Percentiles rank a stretch among this genome's conserved stretches.
These are phyloP conservation scores for Climacium dendroides DNA, from an alignment of 225 moss, liverwort and hornwort genomes.

Conservation along the genomic window DNA sequence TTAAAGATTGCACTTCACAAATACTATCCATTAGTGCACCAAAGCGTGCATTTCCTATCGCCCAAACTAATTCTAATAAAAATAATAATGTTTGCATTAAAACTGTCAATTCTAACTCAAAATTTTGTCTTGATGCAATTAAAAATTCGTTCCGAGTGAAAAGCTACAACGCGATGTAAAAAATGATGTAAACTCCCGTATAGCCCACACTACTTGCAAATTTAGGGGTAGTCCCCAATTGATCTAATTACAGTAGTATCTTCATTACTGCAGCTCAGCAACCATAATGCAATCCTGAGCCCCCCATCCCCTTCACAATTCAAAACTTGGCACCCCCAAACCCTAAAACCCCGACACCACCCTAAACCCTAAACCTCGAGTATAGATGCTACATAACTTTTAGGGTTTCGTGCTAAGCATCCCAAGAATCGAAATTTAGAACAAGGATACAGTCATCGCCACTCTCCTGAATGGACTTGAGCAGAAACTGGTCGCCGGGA, in stretches of 20 bases:
- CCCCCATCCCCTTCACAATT: neutral
- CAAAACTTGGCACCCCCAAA: neutral
- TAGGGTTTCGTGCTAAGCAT: neutral
- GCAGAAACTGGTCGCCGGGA: conserved; percentile 72
- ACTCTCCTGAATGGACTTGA: conserved; percentile 55
- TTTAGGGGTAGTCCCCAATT: neutral
- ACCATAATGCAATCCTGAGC: neutral
- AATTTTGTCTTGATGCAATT: neutral
- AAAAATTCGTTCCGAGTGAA: neutral
- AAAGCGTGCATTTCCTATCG: neutral
- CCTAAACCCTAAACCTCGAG: neutral
- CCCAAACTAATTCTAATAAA: neutral
- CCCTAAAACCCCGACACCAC: neutral
- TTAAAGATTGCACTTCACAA: neutral
- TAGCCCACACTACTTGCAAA: neutral
- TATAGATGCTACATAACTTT: neutral
- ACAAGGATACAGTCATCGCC: conserved; percentile 71
- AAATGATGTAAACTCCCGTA: neutral
- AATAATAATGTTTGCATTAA: neutral
- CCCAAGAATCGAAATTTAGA: neutral
- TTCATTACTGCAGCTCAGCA: neutral
- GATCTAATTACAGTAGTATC: no score
- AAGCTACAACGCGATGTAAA: no score
- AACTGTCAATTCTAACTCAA: neutral
- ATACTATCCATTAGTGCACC: neutral